A percentile compares a stretch with the other conserved stretches of the same genome.
phyloP scores from a whole-genome alignment of 2,329 filamentous ascomycete species.

The Colletotrichum orbiculare region DNA sequence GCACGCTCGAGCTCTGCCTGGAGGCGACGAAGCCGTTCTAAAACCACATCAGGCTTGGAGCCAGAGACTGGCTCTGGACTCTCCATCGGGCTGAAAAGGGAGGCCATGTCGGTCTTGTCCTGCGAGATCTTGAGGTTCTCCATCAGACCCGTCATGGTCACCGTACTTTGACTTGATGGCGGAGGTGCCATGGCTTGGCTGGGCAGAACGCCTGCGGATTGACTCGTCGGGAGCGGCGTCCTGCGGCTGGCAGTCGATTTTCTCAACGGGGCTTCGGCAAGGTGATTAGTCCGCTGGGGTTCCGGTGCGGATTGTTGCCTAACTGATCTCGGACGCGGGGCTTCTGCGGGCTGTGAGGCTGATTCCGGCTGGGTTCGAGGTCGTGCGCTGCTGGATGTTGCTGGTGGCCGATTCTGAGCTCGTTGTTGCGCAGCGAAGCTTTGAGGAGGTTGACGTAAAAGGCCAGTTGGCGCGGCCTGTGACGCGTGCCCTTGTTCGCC shows the following conservation, averaged over 20 bases:
- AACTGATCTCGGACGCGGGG: constrained; percentile 27
- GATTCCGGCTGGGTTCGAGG: constrained; percentile 42
- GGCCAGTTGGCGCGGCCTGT: constrained; percentile 52
- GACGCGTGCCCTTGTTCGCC: constrained; percentile 49
- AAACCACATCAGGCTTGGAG: constrained; percentile 67
- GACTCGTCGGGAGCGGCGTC: constrained; percentile 35
- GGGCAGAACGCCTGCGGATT: constrained; percentile 34
- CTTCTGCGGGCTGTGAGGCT: constrained; percentile 21
- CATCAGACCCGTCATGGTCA: constrained; percentile 30
- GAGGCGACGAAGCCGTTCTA: constrained; percentile 66
- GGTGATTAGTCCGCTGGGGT: constrained; percentile 19
- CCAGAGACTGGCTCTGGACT: constrained; percentile 60
- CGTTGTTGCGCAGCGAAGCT: constrained; percentile 76
- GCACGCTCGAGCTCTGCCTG: constrained; percentile 71
- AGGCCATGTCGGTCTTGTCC: constrained; percentile 50
- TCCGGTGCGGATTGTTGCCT: constrained; percentile 35
- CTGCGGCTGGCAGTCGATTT: constrained; percentile 23
- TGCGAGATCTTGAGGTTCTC: constrained; percentile 41
- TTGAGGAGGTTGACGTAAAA: constrained; percentile 67
- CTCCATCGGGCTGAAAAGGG: constrained; percentile 68
- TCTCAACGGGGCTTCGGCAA: constrained; percentile 30
- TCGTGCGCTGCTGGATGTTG: constrained; percentile 42
- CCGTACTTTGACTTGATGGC: constrained; percentile 27
- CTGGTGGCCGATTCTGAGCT: constrained; percentile 62
- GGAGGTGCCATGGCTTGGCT: constrained; percentile 18